These are phyloP conservation scores for Trematosphaeria pertusa DNA, from an alignment of 2,329 filamentous ascomycete species.

Conservation along the genomic window DNA sequence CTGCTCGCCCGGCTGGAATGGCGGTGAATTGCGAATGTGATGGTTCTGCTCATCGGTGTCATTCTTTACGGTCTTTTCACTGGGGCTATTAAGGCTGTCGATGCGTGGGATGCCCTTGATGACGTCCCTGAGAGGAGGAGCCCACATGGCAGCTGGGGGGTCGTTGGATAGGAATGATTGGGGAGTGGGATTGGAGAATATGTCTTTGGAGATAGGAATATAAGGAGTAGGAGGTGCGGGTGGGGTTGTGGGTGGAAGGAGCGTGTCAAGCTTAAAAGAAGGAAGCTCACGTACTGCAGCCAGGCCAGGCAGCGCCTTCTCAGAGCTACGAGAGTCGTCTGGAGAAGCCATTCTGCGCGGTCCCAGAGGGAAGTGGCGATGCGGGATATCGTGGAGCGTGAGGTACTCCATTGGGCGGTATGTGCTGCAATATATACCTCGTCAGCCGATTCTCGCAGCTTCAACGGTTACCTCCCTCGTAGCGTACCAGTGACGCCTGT, in stretches of 20 bases:
- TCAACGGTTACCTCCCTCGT: no score
- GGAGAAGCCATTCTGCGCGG: conserved; percentile 37
- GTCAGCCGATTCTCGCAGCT: conserved; percentile 2
- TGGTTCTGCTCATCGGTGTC: conserved; percentile 29
- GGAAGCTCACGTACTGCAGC: conserved; percentile 37
- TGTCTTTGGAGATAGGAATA: no score
- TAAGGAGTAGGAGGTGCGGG: no score
- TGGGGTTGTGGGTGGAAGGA: no score
- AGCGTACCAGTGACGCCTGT: background rate
- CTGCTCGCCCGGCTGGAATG: conserved; percentile 42
- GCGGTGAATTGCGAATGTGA: conserved; percentile 40
- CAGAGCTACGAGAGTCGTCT: conserved; percentile 18
- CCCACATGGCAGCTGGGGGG: no score
- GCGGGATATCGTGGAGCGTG: conserved; percentile 48
- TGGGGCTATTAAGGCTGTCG: no score
- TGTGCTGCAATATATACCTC: background rate
- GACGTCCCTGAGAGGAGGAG: no score
- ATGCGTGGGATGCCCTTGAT: no score
- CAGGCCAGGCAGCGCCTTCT: conserved; percentile 29
- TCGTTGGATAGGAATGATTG: no score
- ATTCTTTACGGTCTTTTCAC: no score
- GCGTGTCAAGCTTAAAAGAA: background rate
- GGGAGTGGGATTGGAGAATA: no score
- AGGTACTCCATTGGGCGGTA: conserved; percentile 45
- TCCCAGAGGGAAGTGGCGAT: conserved; percentile 40